Conservation (phyloP, 2,329 filamentous ascomycete genomes). For the Aaosphaeria pasadenensis region DNA sequence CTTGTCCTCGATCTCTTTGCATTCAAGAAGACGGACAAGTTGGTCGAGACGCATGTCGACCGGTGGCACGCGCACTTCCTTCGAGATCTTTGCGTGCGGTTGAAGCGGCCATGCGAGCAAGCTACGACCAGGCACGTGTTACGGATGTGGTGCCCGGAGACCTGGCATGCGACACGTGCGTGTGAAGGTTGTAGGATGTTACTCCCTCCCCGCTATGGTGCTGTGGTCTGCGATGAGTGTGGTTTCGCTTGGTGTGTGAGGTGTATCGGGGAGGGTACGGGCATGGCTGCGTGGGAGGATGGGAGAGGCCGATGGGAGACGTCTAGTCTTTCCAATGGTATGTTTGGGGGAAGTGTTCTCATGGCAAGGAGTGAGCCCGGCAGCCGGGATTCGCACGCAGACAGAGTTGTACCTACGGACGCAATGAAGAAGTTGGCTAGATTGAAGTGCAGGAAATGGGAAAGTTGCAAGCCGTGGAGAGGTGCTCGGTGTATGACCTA, state of each 20-base stretch:
- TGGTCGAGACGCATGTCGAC: constrained; percentile 46
- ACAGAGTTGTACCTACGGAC: not conserved
- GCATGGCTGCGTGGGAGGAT: constrained; percentile 29
- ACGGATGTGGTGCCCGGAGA: constrained; percentile 37
- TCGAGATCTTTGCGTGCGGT: constrained; percentile 44
- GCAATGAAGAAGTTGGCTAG: constrained; percentile 18
- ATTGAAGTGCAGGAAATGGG: constrained; percentile 27
- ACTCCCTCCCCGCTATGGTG: constrained; percentile 38
- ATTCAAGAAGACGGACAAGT: constrained; percentile 51
- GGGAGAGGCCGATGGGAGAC: constrained; percentile 10
- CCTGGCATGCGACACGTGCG: constrained; percentile 27
- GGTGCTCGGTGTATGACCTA: constrained; percentile 33
- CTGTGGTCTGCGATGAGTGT: constrained; percentile 41
- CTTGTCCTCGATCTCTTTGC: constrained; percentile 50
- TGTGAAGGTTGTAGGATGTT: constrained; percentile 40
- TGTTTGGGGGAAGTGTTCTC: constrained; percentile 21
- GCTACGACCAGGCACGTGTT: constrained; percentile 42
- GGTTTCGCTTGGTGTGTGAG: constrained; percentile 39
- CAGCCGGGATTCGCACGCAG: constrained; percentile 16
- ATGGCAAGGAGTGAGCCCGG: constrained; percentile 20
- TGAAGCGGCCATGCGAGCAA: constrained; percentile 46
- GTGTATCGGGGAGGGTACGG: constrained; percentile 36
- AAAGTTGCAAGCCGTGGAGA: constrained; percentile 38
- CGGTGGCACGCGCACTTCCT: constrained; percentile 49
- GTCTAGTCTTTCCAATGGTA: not conserved